phyloP scores from a whole-genome alignment of 805 yeast genomes.

The Wickerhamomyces kurtzmanii region DNA sequence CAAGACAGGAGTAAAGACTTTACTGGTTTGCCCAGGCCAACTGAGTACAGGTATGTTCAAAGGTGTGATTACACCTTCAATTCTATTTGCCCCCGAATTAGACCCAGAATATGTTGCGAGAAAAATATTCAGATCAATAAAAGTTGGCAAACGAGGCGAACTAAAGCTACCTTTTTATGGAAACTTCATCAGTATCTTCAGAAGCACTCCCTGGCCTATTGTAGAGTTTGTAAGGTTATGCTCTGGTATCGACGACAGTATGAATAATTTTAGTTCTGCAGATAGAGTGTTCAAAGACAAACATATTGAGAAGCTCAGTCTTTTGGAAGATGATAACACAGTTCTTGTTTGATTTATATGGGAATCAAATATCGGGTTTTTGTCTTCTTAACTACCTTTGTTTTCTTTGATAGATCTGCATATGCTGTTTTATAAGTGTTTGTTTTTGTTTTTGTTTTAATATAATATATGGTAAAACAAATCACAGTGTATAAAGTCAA shows the following conservation, averaged over 20 bases:
- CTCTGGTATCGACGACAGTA: slow-evolving; percentile 37
- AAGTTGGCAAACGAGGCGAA: slow-evolving; percentile 55
- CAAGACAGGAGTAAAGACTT: slow-evolving; percentile 52
- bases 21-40: slow-evolving; percentile 85
- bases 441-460: no score
- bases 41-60: slow-evolving; percentile 65
- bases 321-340: no score
- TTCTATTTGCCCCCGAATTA: slow-evolving; percentile 72
- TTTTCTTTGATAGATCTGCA: no score
- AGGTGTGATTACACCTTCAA: slow-evolving; percentile 66
- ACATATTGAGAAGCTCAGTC: neutral
- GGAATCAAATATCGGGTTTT: no score
- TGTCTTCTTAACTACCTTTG: no score
- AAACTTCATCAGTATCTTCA: slow-evolving; percentile 57
- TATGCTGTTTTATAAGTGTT: no score
- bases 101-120: slow-evolving; percentile 59
- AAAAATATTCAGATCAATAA: slow-evolving; percentile 43
- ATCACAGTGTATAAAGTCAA: no score
- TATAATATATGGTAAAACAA: no score
- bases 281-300: neutral
- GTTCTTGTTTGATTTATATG: no score
- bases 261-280: slow-evolving; percentile 17
- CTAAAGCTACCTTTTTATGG: slow-evolving; percentile 73
- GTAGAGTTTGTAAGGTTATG: slow-evolving; percentile 28
- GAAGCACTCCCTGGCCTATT: slow-evolving; percentile 64